Evolutionary conservation across 192 early-diverging fungal genomes (phyloP), one percentile per base, ranked within the genome.

Genomic region (Coemansia sp.): DNA sequence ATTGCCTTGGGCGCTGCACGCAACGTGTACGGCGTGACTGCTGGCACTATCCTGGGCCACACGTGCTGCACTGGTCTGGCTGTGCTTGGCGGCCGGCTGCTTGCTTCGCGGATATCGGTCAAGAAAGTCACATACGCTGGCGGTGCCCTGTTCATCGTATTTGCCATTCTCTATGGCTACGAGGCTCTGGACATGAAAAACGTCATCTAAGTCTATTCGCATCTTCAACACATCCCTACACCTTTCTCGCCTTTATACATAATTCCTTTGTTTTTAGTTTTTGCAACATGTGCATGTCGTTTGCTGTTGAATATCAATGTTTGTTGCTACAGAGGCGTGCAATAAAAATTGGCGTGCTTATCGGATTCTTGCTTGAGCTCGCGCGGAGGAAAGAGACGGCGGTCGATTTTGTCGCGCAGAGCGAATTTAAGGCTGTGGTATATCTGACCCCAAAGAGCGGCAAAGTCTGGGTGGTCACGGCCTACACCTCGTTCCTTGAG

Each of bases 1-100:
- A 95, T 99, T 75, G 97, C 95, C 39, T 83, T 99, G 64, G 96
- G 95, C 49, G 96, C 95, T 20, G 94, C 97, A n/a, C 88, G 90
- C 71, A 91, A 96, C 85, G 94, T 97, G 62, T 92, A 89, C 70
- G 94, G 89, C 79, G 98, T 99, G 61, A 91, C 93, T 0, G 68
- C 94, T 29, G 97, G 98, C 43, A 91, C 91, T 7, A 87, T 98
- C 18, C 72, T 91, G 55, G 98, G 98, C 20, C 98, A 99, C 84
- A 87, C 92, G 27, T 78, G 97, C 52, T 99, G 98, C 79, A 94
- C 95, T 34, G 91, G 89, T 34, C 72, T 96, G 38, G 98, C 98
- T 3, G 98, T 99, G 5, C 75, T 98, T 36, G 97, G 97, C 72
- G 98, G 98, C 12, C 89, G 91, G 68, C 88, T 98, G 80, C 82